Conservation (phyloP, 768 basidiomycete species). For the Trametes elegans region DNA sequence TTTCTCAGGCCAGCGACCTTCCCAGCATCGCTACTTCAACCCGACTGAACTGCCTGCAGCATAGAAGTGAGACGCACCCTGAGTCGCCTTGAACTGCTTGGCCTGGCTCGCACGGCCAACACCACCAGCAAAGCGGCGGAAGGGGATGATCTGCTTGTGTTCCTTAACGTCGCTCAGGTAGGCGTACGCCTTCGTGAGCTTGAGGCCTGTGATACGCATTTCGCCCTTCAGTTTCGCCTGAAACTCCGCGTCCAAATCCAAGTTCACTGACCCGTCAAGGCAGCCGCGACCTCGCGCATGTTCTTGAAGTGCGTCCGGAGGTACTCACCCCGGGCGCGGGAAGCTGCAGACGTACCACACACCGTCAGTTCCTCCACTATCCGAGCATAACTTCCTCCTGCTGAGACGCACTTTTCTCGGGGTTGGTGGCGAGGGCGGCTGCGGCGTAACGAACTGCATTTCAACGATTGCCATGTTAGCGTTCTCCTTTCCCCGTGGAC, state of each 20-base stretch:
- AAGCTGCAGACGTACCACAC: slow-evolving; percentile 49
- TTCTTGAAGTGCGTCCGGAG: slow-evolving; percentile 99
- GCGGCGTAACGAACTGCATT: slow-evolving; percentile 88
- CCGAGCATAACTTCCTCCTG: neutral
- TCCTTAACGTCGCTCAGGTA: slow-evolving; percentile 94
- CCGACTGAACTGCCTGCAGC: neutral
- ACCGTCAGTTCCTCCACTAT: slow-evolving; percentile 4
- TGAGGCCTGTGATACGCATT: slow-evolving; percentile 62
- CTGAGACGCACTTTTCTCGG: slow-evolving; percentile 80
- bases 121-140: slow-evolving; percentile 93
- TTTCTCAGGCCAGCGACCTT: slow-evolving; percentile 99
- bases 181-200: slow-evolving; percentile 90
- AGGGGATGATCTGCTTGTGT: slow-evolving; percentile 96
- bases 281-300: slow-evolving; percentile 98
- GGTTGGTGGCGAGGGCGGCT: slow-evolving; percentile 82
- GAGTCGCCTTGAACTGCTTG: slow-evolving; percentile 94
- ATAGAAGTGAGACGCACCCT: slow-evolving; percentile 58
- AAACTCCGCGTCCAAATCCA: neutral
- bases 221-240: slow-evolving; percentile 12
- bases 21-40: neutral
- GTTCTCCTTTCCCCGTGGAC: slow-evolving; percentile 10
- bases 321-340: slow-evolving; percentile 93
- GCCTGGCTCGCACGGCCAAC: slow-evolving; percentile 94
- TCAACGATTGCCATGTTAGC: neutral
- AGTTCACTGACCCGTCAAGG: slow-evolving; percentile 68